These are phyloP conservation scores for Microbotryum intermedium DNA, from an alignment of 1,284 basidiomycete species.

Conservation along the genomic window DNA sequence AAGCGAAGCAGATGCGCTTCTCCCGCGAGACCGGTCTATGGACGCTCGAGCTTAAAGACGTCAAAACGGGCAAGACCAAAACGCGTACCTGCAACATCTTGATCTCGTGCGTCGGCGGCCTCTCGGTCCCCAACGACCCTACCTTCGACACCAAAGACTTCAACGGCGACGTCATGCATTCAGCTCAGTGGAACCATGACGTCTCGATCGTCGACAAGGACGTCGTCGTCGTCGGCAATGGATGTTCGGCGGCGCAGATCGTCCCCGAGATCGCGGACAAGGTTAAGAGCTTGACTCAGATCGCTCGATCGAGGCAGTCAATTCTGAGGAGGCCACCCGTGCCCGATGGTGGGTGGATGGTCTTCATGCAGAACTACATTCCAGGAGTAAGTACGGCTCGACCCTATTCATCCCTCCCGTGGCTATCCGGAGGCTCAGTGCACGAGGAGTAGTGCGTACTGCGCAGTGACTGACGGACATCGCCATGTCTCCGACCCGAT, in stretches of 20 bases:
- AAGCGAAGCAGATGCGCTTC: constrained; percentile 14
- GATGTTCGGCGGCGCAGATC: constrained; percentile 7
- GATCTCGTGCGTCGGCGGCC: constrained; percentile 21
- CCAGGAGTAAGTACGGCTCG: constrained; percentile 4
- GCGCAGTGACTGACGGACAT: too few species aligned
- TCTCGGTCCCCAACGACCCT: constrained; percentile 23
- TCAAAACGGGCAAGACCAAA: constrained; percentile 10
- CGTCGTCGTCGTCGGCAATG: constrained; percentile 30
- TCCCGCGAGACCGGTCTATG: constrained; percentile 21
- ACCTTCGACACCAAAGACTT: constrained; percentile 21
- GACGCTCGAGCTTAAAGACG: constrained; percentile 18
- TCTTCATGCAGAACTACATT: constrained; percentile 11
- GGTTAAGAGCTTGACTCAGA: constrained; percentile 14
- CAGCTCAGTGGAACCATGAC: constrained; percentile 13
- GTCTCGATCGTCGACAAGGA: constrained; percentile 19
- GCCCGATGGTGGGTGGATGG: constrained; percentile 7
- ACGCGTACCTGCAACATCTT: constrained; percentile 28
- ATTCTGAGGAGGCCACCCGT: constrained; percentile 10
- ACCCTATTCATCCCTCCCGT: too few species aligned
- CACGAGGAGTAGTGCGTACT: too few species aligned
- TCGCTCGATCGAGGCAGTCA: constrained; percentile 23
- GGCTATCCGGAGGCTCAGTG: too few species aligned
- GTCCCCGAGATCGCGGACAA: constrained; percentile 19
- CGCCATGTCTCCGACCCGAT: too few species aligned
- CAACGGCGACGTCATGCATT: constrained; percentile 21